phyloP scores from a whole-genome alignment of 2,329 filamentous ascomycete genomes.

The Clonostachys rhizophaga region DNA sequence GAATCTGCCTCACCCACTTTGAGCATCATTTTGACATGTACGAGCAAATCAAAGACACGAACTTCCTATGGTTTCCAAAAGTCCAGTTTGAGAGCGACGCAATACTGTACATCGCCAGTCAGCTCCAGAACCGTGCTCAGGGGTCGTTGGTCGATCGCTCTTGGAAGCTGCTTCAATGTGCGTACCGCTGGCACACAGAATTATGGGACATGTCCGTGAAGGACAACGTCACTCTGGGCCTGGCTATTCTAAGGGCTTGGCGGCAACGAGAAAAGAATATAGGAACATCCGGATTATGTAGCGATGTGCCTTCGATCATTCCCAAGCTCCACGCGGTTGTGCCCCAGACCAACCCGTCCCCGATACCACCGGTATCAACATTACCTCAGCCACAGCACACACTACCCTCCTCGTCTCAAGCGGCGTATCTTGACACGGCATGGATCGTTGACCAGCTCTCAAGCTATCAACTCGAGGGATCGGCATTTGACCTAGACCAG shows the following conservation, averaged over 20 bases:
- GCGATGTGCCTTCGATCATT: too few species aligned
- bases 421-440: too few species aligned
- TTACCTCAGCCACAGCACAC: too few species aligned
- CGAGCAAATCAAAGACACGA: slow-evolving; percentile 31
- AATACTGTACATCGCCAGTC: slow-evolving; percentile 49
- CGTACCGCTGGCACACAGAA: slow-evolving; percentile 44
- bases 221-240: slow-evolving; percentile 34
- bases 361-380: too few species aligned
- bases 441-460: too few species aligned
- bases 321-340: too few species aligned
- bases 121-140: slow-evolving; percentile 42
- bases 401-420: too few species aligned
- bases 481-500: too few species aligned
- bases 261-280: too few species aligned
- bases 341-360: too few species aligned
- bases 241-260: slow-evolving; percentile 48
- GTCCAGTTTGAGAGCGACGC: slow-evolving; percentile 51
- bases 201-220: slow-evolving; percentile 43
- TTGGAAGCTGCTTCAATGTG: slow-evolving; percentile 40
- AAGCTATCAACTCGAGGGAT: too few species aligned
- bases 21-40: slow-evolving; percentile 43
- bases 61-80: slow-evolving; percentile 52
- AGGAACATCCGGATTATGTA: too few species aligned
- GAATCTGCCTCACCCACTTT: slow-evolving; percentile 42
- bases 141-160: slow-evolving; percentile 48